Evolutionary conservation across 2,329 filamentous ascomycete species (phyloP).

Genomic region (Penicillium concentricum): DNA sequence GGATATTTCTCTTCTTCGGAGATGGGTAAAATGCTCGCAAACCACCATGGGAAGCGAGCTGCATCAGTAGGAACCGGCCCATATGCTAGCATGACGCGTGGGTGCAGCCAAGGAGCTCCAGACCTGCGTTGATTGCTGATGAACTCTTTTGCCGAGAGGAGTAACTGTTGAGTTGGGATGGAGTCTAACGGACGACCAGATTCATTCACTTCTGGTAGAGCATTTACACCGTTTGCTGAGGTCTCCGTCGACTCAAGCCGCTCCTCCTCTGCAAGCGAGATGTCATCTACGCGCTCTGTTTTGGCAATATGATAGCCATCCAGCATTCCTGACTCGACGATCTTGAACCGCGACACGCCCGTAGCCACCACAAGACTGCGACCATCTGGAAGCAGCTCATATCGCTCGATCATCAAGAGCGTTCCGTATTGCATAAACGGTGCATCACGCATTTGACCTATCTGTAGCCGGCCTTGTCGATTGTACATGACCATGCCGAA

Average conservation of each 20-base stretch:
- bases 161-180: slow-evolving; percentile 69
- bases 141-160: slow-evolving; percentile 66
- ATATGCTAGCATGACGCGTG: slow-evolving; percentile 70
- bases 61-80: slow-evolving; percentile 76
- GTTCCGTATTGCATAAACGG: slow-evolving; percentile 75
- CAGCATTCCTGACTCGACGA: slow-evolving; percentile 59
- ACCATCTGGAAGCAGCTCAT: slow-evolving; percentile 73
- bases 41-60: slow-evolving; percentile 83
- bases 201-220: slow-evolving; percentile 20
- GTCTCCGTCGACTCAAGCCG: slow-evolving; percentile 70
- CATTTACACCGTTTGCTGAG: slow-evolving; percentile 18
- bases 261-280: slow-evolving; percentile 79
- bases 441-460: slow-evolving; percentile 49
- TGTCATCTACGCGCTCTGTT: slow-evolving; percentile 74
- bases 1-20: slow-evolving; percentile 76
- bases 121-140: slow-evolving; percentile 66
- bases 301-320: slow-evolving; percentile 80
- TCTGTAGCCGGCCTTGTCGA: slow-evolving; percentile 52
- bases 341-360: slow-evolving; percentile 73
- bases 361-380: slow-evolving; percentile 77
- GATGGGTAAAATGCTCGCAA: slow-evolving; percentile 77
- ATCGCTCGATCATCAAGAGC: slow-evolving; percentile 70
- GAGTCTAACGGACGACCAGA: slow-evolving; percentile 35
- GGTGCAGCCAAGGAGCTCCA: slow-evolving; percentile 72
- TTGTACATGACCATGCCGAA: slow-evolving; percentile 86